phyloP scores from a whole-genome alignment of 495 filamentous ascomycete genomes.

The Penicillium parvum region DNA sequence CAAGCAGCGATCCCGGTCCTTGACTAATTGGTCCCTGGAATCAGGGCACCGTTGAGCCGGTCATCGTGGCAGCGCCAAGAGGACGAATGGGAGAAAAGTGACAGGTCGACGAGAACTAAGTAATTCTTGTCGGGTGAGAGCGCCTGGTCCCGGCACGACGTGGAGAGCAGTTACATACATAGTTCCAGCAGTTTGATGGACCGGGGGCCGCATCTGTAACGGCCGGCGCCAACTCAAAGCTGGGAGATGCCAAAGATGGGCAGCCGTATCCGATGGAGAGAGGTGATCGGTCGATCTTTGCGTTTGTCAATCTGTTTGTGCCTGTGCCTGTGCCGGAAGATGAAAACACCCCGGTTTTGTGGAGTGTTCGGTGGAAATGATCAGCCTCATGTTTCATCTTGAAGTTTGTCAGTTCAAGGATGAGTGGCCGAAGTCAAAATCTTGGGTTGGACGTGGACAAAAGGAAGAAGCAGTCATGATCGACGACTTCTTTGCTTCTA shows the following conservation, averaged over 20 bases:
- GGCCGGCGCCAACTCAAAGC: slow-evolving; percentile 23
- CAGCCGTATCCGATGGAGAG: slow-evolving; percentile 12
- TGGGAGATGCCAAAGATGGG: slow-evolving; percentile 4
- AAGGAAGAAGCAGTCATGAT: too few relatives aligned
- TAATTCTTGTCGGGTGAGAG: background rate
- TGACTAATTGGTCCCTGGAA: too few relatives aligned
- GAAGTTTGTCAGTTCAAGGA: too few relatives aligned
- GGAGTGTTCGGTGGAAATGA: slow-evolving; percentile 1
- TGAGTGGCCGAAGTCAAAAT: too few relatives aligned
- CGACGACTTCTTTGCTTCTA: too few relatives aligned
- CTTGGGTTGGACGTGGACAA: too few relatives aligned
- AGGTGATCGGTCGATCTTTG: slow-evolving; percentile 14
- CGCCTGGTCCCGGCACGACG: background rate
- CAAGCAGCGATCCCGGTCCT: too few relatives aligned
- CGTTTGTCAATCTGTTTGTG: background rate
- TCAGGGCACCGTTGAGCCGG: background rate
- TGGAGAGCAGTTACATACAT: background rate
- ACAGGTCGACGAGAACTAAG: slow-evolving; percentile 3
- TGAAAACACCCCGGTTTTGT: slow-evolving; percentile 6
- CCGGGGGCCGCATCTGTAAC: slow-evolving; percentile 3
- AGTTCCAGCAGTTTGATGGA: background rate
- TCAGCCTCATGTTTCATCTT: background rate
- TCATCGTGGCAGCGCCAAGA: too few relatives aligned
- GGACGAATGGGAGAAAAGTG: slow-evolving; percentile 2
- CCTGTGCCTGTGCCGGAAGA: background rate